Conservation (phyloP, 2,329 filamentous ascomycete genomes). For the Colletotrichum magnum region DNA sequence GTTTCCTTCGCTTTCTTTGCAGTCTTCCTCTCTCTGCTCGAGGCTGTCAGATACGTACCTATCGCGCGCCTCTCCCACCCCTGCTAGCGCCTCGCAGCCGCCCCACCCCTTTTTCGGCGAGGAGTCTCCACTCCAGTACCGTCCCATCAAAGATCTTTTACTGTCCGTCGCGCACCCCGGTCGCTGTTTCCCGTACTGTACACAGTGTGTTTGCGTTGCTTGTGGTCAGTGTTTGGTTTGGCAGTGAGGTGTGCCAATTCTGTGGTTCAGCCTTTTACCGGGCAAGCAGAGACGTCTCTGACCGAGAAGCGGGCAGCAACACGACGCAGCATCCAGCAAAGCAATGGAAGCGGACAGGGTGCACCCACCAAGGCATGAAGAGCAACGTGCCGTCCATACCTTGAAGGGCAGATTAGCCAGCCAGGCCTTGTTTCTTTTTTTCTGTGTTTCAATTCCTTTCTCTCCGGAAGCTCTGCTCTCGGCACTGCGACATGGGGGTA, state of each 20-base stretch:
- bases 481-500: conserved; percentile 19
- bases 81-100: conserved; percentile 24
- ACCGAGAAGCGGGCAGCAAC: no score
- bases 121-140: conserved; percentile 15
- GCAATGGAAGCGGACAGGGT: no score
- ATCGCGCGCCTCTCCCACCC: accelerated
- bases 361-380: no score
- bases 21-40: neutral
- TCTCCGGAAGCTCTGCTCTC: conserved; percentile 14
- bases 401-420: no score
- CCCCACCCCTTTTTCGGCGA: conserved; percentile 9
- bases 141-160: conserved; percentile 36
- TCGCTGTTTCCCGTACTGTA: conserved; percentile 23
- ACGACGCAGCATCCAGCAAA: no score
- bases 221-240: conserved; percentile 17
- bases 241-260: conserved; percentile 12
- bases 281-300: no score
- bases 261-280: neutral
- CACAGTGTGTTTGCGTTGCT: neutral
- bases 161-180: conserved; percentile 26
- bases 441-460: conserved; percentile 29
- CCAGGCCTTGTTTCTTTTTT: no score
- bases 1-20: conserved; percentile 5
- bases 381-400: neutral
- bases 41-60: conserved; percentile 20